Percentiles rank a stretch among this genome's conserved stretches.
Conservation (phyloP, 1,284 basidiomycete species). For the Mycena citricolor region DNA sequence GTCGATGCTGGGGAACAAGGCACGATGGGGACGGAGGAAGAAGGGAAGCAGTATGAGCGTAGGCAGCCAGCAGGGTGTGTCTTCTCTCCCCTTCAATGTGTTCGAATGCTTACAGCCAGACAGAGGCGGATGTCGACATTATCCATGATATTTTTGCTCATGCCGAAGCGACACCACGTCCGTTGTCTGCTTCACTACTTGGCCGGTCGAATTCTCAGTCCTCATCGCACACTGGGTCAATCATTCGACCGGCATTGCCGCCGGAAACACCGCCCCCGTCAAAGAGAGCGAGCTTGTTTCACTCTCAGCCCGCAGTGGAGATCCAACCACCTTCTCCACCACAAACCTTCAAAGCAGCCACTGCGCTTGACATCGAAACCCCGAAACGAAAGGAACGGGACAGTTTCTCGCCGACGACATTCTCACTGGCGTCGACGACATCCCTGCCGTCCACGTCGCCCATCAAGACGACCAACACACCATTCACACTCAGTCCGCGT, state of each 20-base stretch:
- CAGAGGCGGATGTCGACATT: conserved; percentile 24
- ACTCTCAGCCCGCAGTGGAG: too few species aligned
- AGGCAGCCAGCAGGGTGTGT: conserved; percentile 25
- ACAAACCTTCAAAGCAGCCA: conserved; percentile 24
- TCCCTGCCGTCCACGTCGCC: conserved; percentile 18
- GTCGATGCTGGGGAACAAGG: conserved; percentile 17
- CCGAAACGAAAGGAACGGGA: too few species aligned
- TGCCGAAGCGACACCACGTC: conserved; percentile 26
- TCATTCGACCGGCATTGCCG: too few species aligned
- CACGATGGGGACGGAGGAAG: conserved; percentile 22
- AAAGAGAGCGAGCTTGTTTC: too few species aligned
- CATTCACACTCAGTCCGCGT: conserved; percentile 1
- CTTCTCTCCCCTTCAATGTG: conserved; percentile 12
- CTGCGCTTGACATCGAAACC: conserved; percentile 4
- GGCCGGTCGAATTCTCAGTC: conserved; percentile 15
- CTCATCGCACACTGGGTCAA: conserved; percentile 13
- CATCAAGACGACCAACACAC: background rate
- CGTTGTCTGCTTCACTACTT: conserved; percentile 16
- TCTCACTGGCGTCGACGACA: conserved; percentile 12
- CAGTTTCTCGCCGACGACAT: conserved; percentile 21
- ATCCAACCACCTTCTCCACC: conserved; percentile 70
- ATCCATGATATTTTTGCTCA: conserved; percentile 27
- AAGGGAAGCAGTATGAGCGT: conserved; percentile 28
- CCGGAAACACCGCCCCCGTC: too few species aligned
- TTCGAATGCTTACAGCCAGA: conserved; percentile 4